Conservation (phyloP, 2,329 filamentous ascomycete genomes). For the Juglanconis oblonga region DNA sequence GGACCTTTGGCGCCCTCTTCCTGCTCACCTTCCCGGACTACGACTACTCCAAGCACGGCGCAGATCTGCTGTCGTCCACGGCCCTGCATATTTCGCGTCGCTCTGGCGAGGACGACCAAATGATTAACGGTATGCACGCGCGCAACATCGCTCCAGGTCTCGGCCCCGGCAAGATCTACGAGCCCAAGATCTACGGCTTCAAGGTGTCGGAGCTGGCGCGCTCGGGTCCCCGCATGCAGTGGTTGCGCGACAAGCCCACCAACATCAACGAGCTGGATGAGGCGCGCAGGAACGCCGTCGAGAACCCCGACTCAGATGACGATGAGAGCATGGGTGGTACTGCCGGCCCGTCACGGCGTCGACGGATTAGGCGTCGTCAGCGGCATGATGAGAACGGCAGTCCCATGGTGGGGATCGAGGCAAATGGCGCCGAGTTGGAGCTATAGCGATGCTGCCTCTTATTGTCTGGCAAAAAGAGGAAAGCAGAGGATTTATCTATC, state of each 20-base stretch:
- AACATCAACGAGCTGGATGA: slow-evolving; percentile 86
- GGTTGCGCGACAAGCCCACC: slow-evolving; percentile 80
- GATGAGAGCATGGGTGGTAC: slow-evolving; percentile 47
- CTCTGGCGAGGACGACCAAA: slow-evolving; percentile 40
- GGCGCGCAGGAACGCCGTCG: slow-evolving; percentile 51
- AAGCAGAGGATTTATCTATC: not conserved
- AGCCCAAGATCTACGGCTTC: slow-evolving; percentile 96
- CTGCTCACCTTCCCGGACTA: slow-evolving; percentile 98
- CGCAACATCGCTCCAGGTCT: slow-evolving; percentile 87
- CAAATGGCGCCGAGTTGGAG: slow-evolving; percentile 57
- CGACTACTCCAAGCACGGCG: slow-evolving; percentile 73
- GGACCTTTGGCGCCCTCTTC: slow-evolving; percentile 94
- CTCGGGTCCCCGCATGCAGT: slow-evolving; percentile 93
- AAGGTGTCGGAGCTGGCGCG: slow-evolving; percentile 85
- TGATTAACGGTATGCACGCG: slow-evolving; percentile 82
- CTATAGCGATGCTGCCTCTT: slow-evolving; percentile 31
- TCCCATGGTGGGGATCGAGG: slow-evolving; percentile 55
- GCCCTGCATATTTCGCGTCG: slow-evolving; percentile 28
- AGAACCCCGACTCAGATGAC: slow-evolving; percentile 56
- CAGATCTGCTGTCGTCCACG: slow-evolving; percentile 49
- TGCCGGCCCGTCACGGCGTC: slow-evolving; percentile 39
- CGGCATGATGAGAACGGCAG: slow-evolving; percentile 51
- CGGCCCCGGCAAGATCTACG: slow-evolving; percentile 80
- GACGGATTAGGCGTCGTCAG: slow-evolving; percentile 39
- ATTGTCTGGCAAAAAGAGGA: not conserved